Base-by-base conservation (phyloP, 2,329 filamentous ascomycete genomes). In the Fusarium xyrophilum region DNA sequence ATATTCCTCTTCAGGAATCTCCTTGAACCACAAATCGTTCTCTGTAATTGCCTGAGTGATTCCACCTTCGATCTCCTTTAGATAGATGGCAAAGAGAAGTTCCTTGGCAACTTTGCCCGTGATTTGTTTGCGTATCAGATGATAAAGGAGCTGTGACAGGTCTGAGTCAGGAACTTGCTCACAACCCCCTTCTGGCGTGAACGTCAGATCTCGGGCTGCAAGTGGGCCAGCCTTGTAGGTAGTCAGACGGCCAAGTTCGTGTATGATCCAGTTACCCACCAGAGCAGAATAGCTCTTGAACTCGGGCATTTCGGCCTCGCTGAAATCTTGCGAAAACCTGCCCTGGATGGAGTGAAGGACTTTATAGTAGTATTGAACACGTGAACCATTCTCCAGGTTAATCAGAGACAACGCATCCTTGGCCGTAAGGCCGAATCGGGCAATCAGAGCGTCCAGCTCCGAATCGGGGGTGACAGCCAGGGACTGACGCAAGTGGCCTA, bases 391-490 rank as follows among this genome's bases (percentile, higher is more conserved):
- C 67, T 98, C 92, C 2, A 97, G 82, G 11, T 87, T 85, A 47
- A 94, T 84, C 35, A 99, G 82, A 0, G 93, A 91, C 68, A 92
- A 86, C 3, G 95, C 94, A 74, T 99, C 96, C 76, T 96, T 96
- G 11, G 88, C 77, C 0, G 89, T 91, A 15, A 99, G 82, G 0
- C 88, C 88, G 72, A 92, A 93, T 5, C 84, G 78, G 2, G 81
- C 70, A 3, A 88, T 84, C 5, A 97, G 82, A 36, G 86, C 82
- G 35, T 87, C 81, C 4, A 95, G 76, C 59, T 92, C 86, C 19
- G 85, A 82, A 69, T 97, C 93, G 0, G 94, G 93, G 13, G 91
- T 82, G 25, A 87, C 83, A 7, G 93, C 92, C 62, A 97, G 80
- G 0, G 85, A 90, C 1, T 79, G 71, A 23, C 79, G 80, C 17